Evolutionary conservation across 192 early-diverging fungal genomes (phyloP), one percentile per base, ranked within the genome.

Genomic region (Coemansia aciculifera): DNA sequence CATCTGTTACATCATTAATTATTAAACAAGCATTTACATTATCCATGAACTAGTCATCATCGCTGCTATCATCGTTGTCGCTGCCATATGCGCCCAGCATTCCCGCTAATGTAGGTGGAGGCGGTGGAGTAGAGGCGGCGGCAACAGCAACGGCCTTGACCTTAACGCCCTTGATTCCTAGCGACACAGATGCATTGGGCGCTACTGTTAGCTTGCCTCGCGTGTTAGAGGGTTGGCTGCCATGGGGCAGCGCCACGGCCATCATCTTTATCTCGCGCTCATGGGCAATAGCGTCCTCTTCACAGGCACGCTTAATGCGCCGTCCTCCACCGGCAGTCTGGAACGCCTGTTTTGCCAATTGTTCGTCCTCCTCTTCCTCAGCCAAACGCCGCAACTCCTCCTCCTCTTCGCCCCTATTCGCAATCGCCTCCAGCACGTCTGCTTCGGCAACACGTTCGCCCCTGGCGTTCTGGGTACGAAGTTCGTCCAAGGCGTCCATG

Each of bases 401-500:
- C 37, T 63, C 65, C 0, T 46, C 60, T 44, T 44, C 61, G 64
- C 64, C 61, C 59, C 65, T 68, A 10, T 39, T 64, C 19, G 75
- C 72, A 39, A 90, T 73, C 4, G 69, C 59, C 6, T 89, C 87
- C 23, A 95, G 64, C 9, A 94, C 68, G 8, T 72, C 81, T 48
- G 92, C 90, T 1, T 84, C 76, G 63, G 89, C 88, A 11, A 95
- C 84, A 13, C 95, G 77, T 65, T 97, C 98, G 27, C 81, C 89
- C 24, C 84, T 72, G 0, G 97, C 94, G 69, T 98, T 99, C 59
- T 86, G 78, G 27, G 94, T 92, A 7, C 93, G 83, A 40, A 99
- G 91, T 72, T 99, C 97, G 66, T 98, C 98, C 67, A 99, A 68
- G 0, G 93, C 94, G 74, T 99, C 97, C 67, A 99, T 82, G 60